These are phyloP conservation scores for Gremmenia infestans DNA, from an alignment of 2,329 filamentous ascomycete genomes.

Conservation along the genomic window DNA sequence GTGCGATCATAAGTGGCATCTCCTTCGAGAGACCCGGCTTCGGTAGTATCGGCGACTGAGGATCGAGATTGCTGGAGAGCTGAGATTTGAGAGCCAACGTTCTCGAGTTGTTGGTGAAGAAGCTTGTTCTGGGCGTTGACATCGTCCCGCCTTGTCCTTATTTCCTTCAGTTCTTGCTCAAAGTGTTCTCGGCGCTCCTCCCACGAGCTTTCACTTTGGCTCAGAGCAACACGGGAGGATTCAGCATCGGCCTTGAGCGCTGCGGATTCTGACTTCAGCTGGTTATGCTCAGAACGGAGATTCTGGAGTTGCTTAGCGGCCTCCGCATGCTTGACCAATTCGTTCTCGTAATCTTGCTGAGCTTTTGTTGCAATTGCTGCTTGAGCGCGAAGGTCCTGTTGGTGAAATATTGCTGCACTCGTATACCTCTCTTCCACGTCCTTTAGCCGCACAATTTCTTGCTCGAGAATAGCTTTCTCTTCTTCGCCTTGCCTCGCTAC, in stretches of 20 bases:
- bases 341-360: constrained; percentile 91
- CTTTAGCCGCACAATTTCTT: constrained; percentile 74
- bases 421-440: constrained; percentile 77
- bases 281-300: constrained; percentile 74
- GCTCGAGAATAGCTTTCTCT: constrained; percentile 73
- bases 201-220: constrained; percentile 84
- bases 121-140: constrained; percentile 85
- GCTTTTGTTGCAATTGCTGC: constrained; percentile 90
- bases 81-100: constrained; percentile 72
- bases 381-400: constrained; percentile 87
- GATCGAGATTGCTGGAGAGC: constrained; percentile 72
- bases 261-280: constrained; percentile 73
- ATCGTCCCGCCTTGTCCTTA: constrained; percentile 76
- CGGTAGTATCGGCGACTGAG: constrained; percentile 47
- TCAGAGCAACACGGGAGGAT: constrained; percentile 72
- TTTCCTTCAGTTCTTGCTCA: constrained; percentile 76
- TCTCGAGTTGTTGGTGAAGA: constrained; percentile 83
- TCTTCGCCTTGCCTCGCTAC: constrained; percentile 67
- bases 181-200: constrained; percentile 73
- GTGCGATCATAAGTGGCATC: constrained; percentile 51
- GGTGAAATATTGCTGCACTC: constrained; percentile 76
- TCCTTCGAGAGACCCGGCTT: constrained; percentile 34
- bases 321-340: constrained; percentile 91
- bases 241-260: constrained; percentile 77
- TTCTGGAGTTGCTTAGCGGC: constrained; percentile 81